Evolutionary conservation across 2,329 filamentous ascomycete species (phyloP).

Genomic region (Ceratocystiopsis minuta): DNA sequence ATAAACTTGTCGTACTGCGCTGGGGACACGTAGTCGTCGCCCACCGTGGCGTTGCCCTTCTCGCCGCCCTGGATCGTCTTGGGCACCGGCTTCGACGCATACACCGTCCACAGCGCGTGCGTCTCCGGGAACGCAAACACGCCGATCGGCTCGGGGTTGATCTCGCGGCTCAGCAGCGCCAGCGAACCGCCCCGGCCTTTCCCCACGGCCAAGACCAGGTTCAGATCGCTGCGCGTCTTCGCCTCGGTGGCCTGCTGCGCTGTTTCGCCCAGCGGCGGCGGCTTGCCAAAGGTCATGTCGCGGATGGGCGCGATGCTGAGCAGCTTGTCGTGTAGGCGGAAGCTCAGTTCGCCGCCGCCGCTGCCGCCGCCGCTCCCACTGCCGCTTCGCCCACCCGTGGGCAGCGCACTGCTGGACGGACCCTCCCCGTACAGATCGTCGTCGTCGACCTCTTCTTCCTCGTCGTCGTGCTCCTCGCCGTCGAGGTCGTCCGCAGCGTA

Average conservation of each 20-base stretch:
- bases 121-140: conserved; percentile 56
- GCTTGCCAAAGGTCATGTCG: conserved; percentile 51
- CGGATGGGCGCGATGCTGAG: conserved; percentile 64
- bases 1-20: conserved; percentile 61
- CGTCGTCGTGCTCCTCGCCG: conserved; percentile 30
- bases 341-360: conserved; percentile 43
- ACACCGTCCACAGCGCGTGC: conserved; percentile 65
- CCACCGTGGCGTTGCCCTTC: conserved; percentile 29
- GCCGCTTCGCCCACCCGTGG: too few relatives aligned
- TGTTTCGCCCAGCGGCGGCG: conserved; percentile 25
- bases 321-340: conserved; percentile 61
- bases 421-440: conserved; percentile 44
- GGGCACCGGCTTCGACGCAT: conserved; percentile 46
- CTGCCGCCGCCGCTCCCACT: neutral
- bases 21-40: conserved; percentile 37
- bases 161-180: conserved; percentile 57
- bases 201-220: conserved; percentile 43
- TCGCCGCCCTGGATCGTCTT: conserved; percentile 36
- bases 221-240: conserved; percentile 37
- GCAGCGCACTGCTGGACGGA: too few relatives aligned
- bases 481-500: conserved; percentile 19
- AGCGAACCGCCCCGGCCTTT: conserved; percentile 50
- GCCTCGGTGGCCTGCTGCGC: conserved; percentile 17
- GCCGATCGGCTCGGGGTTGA: conserved; percentile 55
- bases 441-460: conserved; percentile 34